Base-by-base conservation (phyloP, 1,284 basidiomycete species). In the Singerocomus inundabilis region DNA sequence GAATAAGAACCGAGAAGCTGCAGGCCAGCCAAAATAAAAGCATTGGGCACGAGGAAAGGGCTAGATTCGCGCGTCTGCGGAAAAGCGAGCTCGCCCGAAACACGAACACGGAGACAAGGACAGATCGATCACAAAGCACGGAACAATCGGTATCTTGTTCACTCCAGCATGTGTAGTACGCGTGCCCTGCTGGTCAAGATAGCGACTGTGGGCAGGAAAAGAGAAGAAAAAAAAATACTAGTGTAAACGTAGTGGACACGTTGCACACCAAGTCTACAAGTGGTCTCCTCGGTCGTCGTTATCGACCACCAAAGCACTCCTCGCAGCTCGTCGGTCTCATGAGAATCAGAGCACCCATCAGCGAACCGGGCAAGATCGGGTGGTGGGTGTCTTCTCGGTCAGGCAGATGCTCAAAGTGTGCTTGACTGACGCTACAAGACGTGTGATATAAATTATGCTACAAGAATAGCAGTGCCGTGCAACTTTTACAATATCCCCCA, bases 31-130 rank as follows among this genome's bases (percentile, higher is more conserved):
- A 52, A 50, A 59, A 63, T 67, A 61, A 58, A 48, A 42, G 46
- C 41, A 51, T 48, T 45, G 49, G 51, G 44, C 67, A 66, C 67
- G 64, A 69, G 67, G 64, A 39, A 48, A 50, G 47, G 53, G 58
- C 55, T 31, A 56, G 57, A 56, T 56, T 61, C 52, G 55, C 54
- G 44, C 49, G 54, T 54, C 54, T 56, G 50, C 50, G 60, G 55
- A 51, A 57, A 26, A 7, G 15, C 26, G 16, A 21, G 45, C 58
- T 55, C 55, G 61, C 60, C 63, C 62, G 55, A 63, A 65, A 61
- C 60, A 55, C 63, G 49, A 67, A 51, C 36, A 54, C 40, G 46
- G 44, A 51, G 57, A 49, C 31, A 55, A 57, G 46, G 49, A 47
- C 57, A 53, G 48, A 52, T 56, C 49, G 46, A 56, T 60, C 64